phyloP scores from a whole-genome alignment of 768 basidiomycete species.

The Macrocybe gigantea region DNA sequence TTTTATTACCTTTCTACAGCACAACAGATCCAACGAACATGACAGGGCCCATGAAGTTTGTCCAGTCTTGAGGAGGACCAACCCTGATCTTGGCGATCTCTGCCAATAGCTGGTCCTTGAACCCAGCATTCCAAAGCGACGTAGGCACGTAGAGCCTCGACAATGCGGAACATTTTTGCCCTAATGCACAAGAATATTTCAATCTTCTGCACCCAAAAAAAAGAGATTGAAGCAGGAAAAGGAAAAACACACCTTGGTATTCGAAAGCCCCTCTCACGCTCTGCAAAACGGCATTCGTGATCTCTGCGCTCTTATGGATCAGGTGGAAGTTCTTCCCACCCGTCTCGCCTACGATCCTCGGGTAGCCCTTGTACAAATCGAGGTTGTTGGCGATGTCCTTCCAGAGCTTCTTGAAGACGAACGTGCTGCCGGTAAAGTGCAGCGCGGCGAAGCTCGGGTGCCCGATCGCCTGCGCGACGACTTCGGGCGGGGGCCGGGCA shows the following conservation, averaged over 20 bases:
- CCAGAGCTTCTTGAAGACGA: constrained; percentile 94
- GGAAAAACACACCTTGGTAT: constrained; percentile 66
- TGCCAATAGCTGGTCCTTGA: constrained; percentile 70
- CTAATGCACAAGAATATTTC: constrained; percentile 26
- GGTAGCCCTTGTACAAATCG: constrained; percentile 84
- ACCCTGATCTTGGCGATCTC: constrained; percentile 85
- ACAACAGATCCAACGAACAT: constrained; percentile 48
- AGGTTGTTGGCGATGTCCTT: constrained; percentile 89
- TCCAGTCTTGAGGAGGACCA: constrained; percentile 69
- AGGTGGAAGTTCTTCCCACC: constrained; percentile 99
- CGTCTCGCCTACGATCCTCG: constrained; percentile 96
- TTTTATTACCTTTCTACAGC: background rate
- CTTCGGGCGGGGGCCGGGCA: constrained; percentile 85
- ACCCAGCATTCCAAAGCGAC: constrained; percentile 79
- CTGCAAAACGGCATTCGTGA: constrained; percentile 88
- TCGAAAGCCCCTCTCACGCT: constrained; percentile 87
- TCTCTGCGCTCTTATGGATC: constrained; percentile 81
- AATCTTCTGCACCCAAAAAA: background rate
- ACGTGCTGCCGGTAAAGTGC: constrained; percentile 96
- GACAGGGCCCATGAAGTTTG: constrained; percentile 93
- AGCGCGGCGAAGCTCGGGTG: constrained; percentile 80
- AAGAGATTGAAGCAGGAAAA: background rate
- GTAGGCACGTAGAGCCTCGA: constrained; percentile 88
- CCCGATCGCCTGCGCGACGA: constrained; percentile 79
- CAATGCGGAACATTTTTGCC: constrained; percentile 96